Conservation (phyloP, 495 filamentous ascomycete genomes). For the Penicillium coprophilum region DNA sequence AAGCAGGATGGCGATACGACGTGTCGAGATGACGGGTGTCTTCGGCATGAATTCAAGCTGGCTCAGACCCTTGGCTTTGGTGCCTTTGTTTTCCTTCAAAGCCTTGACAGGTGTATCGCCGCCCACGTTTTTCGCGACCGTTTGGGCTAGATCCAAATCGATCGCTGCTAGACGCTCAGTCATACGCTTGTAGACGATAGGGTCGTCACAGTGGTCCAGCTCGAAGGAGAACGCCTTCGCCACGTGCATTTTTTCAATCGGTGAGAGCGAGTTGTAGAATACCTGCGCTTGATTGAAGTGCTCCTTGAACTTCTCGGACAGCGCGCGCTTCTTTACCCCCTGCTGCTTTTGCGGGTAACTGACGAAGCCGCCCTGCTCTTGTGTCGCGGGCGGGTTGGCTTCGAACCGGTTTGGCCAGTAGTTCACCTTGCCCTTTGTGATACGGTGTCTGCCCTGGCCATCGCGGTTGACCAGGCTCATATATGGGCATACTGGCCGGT, state of each 20-base stretch:
- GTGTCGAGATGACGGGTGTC: slow-evolving; percentile 65
- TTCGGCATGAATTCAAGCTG: slow-evolving; percentile 65
- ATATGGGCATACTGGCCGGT: slow-evolving; percentile 69
- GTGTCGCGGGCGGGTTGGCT: slow-evolving; percentile 57
- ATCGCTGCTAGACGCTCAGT: slow-evolving; percentile 68
- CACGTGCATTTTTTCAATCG: slow-evolving; percentile 69
- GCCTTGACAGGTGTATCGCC: slow-evolving; percentile 57
- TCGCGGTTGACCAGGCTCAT: slow-evolving; percentile 52
- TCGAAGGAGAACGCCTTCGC: slow-evolving; percentile 74
- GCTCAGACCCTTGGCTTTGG: slow-evolving; percentile 61
- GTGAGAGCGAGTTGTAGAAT: slow-evolving; percentile 79
- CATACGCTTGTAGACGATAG: slow-evolving; percentile 74
- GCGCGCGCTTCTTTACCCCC: slow-evolving; percentile 67
- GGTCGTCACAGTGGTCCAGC: slow-evolving; percentile 87
- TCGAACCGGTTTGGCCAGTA: slow-evolving; percentile 87
- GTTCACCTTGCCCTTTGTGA: slow-evolving; percentile 71
- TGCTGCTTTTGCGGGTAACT: slow-evolving; percentile 65
- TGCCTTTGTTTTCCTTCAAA: slow-evolving; percentile 61
- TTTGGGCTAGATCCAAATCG: slow-evolving; percentile 67
- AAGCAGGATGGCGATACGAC: slow-evolving; percentile 75
- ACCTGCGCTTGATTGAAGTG: slow-evolving; percentile 63
- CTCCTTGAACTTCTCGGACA: slow-evolving; percentile 78
- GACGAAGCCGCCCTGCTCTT: slow-evolving; percentile 62
- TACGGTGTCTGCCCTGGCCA: slow-evolving; percentile 44
- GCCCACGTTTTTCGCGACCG: slow-evolving; percentile 68